Base-by-base conservation (phyloP, 371 early-diverging fungal species). In the Mycotypha africana region DNA sequence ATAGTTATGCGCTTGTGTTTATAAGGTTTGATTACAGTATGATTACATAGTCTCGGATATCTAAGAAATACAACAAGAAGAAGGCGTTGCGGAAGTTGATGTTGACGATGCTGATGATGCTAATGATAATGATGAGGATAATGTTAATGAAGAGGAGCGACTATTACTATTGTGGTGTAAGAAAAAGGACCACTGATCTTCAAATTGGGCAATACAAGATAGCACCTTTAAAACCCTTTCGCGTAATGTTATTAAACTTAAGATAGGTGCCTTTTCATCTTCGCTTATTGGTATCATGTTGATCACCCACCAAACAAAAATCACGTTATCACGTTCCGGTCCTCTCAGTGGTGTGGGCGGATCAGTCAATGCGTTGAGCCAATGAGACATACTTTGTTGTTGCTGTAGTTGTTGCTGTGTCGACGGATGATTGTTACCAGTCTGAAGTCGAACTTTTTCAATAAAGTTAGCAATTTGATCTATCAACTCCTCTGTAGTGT, bases 271-370 rank as follows among this genome's bases (percentile, higher is more conserved):
- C 33, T 74, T 77, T 44, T 78, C 80, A 26, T 64, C 51, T 32
- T 62, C 62, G 21, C 55, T 54, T 5, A 81, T 43, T 2, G 81
- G 81, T 37, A 81, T 47, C 40, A 81, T 56, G 21, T 71, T 68
- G 4, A 75, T 73, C 0, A 76, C 56, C 81, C 84, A 81, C 60
- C 73, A 83, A 12, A 62, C 61, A 21, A 79, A 65, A 16, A 58
- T 56, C 5, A 63, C 61, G 14, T 64, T 49, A 44, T 59, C 60
- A 7, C 54, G 47, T 60, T 42, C 38, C 5, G 50, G 49, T 22
- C 64, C 61, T 17, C 44, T 38, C 9, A 49, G 26, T n/a, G n/a
- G n/a, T 3, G 28, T 25, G 25, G 65, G 60, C 1, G 60, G 58
- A 8, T 60, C 47, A 22, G 49, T 56, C 2, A 57, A n/a, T 0